These are phyloP conservation scores for Golubevia pallescens DNA, from an alignment of 1,284 basidiomycete genomes.

Conservation along the genomic window DNA sequence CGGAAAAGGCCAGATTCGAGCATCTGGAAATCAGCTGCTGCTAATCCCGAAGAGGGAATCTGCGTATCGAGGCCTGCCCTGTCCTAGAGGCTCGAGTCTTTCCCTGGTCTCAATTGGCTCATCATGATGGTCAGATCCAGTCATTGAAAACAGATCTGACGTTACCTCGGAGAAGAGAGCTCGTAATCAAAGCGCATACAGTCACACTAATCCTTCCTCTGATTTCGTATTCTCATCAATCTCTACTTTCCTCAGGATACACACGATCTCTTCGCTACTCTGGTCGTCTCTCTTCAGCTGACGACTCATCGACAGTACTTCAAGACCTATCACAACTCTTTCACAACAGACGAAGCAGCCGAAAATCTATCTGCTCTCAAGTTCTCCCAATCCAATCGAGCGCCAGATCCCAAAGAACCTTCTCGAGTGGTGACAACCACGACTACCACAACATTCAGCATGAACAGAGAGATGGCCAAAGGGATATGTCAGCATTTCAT, in stretches of 20 bases:
- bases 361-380: slow-evolving; percentile 92
- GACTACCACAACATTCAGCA: slow-evolving; percentile 98
- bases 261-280: slow-evolving; percentile 94
- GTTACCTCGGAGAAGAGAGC: no score
- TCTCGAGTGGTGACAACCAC: slow-evolving; percentile 97
- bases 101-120: no score
- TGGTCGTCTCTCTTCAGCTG: slow-evolving; percentile 90
- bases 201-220: no score
- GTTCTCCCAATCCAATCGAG: slow-evolving; percentile 97
- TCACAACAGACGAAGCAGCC: slow-evolving; percentile 96
- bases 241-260: slow-evolving; percentile 84
- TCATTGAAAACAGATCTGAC: no score
- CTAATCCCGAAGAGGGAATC: no score
- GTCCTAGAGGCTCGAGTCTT: no score
- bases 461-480: slow-evolving; percentile 99
- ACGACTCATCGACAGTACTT: slow-evolving; percentile 92
- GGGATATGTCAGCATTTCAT: slow-evolving; percentile 99
- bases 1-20: no score
- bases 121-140: no score
- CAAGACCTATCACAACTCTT: slow-evolving; percentile 90
- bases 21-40: no score
- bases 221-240: no score
- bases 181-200: no score
- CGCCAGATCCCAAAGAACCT: slow-evolving; percentile 95
- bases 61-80: no score